Base-by-base conservation (phyloP, 2,329 filamentous ascomycete genomes). In the Epichloe coenophiala region DNA sequence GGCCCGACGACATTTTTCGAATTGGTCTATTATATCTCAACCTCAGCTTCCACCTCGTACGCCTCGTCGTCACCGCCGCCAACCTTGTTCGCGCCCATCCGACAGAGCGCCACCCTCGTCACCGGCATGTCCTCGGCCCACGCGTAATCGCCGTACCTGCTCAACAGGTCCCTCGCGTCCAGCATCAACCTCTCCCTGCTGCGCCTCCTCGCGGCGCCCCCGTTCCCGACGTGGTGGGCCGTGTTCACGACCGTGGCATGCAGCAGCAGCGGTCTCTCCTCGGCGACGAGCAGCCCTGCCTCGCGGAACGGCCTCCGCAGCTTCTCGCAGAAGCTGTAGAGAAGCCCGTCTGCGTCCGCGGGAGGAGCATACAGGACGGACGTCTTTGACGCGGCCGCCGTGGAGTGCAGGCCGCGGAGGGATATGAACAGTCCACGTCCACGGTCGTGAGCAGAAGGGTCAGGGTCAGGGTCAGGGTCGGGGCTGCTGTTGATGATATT, bases 171-270 rank as follows among this genome's bases (percentile, higher is more conserved):
- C 47, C 68, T 68, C 9, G 76, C 79, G 60, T 86, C 75, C 57
- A 83, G 62, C 19, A 68, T 71, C 56, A 75, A 50, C 57, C 60
- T 70, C 53, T 71, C 66, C 12, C 60, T 60, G 64, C 53, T n/a
- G n/a, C n/a, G 66, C 57, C 36, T 56, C 55, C 51, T 21, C 21
- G 21, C 58, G 21, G 1, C 21, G 60, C 55, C 55, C 49, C 55
- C 51, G 4, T 54, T 65, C 60, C 74, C 78, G 42, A 81, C 80
- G 62, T 95, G 94, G 13, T n/a, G n/a, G n/a, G 89, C 78, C 0
- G 89, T 94, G 64, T 96, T 95, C 47, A 93, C 68, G 4, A 96
- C 70, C 0, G 91, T 96, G 17, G 87, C 88, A 62, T 96, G 91
- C 48, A 96, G 67, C 19, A 86, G 75, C 54, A 96, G 64, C 6